Conservation (phyloP, 2,329 filamentous ascomycete species). For the Grosmannia huntii region DNA sequence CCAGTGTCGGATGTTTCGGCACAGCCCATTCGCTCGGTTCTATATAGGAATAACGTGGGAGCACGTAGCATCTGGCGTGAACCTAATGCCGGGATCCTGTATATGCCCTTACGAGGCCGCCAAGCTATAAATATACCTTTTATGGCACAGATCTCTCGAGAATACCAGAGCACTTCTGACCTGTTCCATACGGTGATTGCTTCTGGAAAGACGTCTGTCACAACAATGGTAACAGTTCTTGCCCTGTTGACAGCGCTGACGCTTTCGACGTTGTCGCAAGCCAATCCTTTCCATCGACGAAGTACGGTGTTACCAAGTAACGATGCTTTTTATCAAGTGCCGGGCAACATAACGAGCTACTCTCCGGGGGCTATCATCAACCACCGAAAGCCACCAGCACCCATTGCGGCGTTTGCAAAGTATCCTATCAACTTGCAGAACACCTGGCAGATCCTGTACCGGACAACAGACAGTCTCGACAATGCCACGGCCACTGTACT, state of each 20-base stretch:
- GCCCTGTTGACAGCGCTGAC: too few species aligned
- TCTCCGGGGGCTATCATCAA: slow-evolving; percentile 1
- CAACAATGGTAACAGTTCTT: too few species aligned
- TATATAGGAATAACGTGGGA: background rate
- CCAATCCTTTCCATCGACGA: too few species aligned
- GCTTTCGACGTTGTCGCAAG: too few species aligned
- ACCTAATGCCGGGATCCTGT: too few species aligned
- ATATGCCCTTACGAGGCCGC: too few species aligned
- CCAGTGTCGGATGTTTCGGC: background rate
- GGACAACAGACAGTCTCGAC: slow-evolving; percentile 5
- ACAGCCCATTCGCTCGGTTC: background rate
- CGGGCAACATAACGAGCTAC: slow-evolving; percentile 3
- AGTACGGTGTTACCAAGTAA: background rate
- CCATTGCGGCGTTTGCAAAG: slow-evolving; percentile 4
- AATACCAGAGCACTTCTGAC: too few species aligned
- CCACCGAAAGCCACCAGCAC: slow-evolving; percentile 1
- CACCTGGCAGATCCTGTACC: slow-evolving; percentile 6
- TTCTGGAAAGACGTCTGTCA: too few species aligned
- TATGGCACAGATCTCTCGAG: too few species aligned
- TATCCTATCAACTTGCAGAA: background rate
- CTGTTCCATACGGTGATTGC: too few species aligned
- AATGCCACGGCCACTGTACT: slow-evolving; percentile 3
- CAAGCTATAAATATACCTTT: too few species aligned
- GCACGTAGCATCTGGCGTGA: background rate
- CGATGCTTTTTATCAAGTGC: slow-evolving; percentile 5